Evolutionary conservation across 768 basidiomycete species (phyloP), one percentile per base, ranked within the genome.

Genomic region (Lactarius vividus): DNA sequence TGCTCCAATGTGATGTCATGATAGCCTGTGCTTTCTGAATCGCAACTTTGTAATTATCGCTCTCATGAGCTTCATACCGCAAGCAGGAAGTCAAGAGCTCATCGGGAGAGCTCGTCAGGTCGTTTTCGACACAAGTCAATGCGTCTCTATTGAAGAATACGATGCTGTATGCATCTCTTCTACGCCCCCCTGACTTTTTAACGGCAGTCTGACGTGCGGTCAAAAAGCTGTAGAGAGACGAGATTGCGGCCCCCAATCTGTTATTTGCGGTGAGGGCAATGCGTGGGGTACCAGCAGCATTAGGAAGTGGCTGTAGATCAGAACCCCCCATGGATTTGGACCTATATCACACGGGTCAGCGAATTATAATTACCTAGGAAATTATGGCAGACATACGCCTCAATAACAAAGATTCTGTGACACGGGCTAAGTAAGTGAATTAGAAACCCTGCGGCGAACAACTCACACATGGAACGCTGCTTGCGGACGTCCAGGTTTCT

Each of bases 391-490:
- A 31, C 53, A 31, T 33, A 82, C 82, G 74, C 77, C 59, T 84
- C 84, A 65, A 82, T 81, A 26, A 83, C 82, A 59, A 85, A 85
- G 13, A 84, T 81, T 4, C 82, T 83, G 61, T 15, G 11, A 33
- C n/a, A 29, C 29, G 26, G 40, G 39, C 15, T n/a, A 16, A 1
- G 15, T 16, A 42, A 58, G 29, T 23, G 28, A 3, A 39, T 31
- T 28, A 31, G 59, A 16, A 8, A 16, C 44, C 26, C 23, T 2
- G n/a, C 2, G 13, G 28, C 1, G 5, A 28, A 37, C 3, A 2
- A 79, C 84, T 65, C 71, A 86, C 83, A 87, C 83, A 72, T 87
- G 85, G 74, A 81, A 85, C 0, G 85, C 79, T 69, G 82, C 84
- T 18, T 80, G 81, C 73, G 82, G 73, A 9, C 80, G 74, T 0